Base-by-base conservation (phyloP, 768 basidiomycete species). In the Boletus pseudo-olivaceus region DNA sequence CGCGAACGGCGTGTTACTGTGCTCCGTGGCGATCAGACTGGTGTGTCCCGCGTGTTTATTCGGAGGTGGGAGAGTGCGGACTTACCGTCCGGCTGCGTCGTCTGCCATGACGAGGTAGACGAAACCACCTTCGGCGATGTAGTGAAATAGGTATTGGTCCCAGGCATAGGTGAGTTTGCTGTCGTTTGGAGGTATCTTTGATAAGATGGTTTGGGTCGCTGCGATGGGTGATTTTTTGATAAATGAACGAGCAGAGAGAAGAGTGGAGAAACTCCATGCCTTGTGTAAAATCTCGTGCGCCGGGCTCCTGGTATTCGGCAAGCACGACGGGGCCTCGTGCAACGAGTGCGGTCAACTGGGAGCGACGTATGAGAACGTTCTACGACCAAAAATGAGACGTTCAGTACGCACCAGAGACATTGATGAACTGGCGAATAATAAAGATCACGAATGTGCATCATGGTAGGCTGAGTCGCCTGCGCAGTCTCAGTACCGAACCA, bases 121-220 rank as follows among this genome's bases (percentile, higher is more conserved):
- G 67, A 90, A 84, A 0, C 92, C 92, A 17, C 85, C 86, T 59
- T 93, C 91, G 6, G 91, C 90, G 60, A 96, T 80, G 72, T 98
- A 97, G 73, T 98, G 94, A 65, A 98, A 95, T 10, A 95, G 78
- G 65, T 89, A 95, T 73, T 94, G 87, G 64, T 92, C 91, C 91
- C 90, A 93, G 53, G 88, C 90, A 78, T 93, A 92, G 52, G 85
- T 85, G 53, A 87, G 75, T 71, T 89, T 89, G 75, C 85, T 88
- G 68, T 75, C 83, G 67, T 93, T 93, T 4, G 92, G 94, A 1
- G 96, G 94, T 67, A 99, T 98, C 78, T 95, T 96, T 43, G 87
- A 87, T 35, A 99, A 77, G 60, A 98, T 97, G 1, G 87, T 92
- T 63, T 91, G 84, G 1, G 87, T 88, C 17, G 91, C 91, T 91